phyloP scores from a whole-genome alignment of 441 rosid genomes.

The Populus hybrid region DNA sequence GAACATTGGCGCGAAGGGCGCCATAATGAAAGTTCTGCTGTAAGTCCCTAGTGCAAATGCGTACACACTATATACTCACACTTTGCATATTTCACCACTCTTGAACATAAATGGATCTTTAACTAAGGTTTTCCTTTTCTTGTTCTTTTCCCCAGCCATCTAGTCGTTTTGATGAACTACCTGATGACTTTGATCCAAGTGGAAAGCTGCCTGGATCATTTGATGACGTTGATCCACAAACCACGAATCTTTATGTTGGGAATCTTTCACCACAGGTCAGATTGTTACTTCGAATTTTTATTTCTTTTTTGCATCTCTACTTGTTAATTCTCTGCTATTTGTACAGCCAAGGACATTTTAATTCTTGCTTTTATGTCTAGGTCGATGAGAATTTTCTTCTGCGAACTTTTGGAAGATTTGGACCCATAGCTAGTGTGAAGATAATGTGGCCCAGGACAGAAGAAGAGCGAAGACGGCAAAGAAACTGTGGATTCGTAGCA shows the following conservation, averaged over 20 bases:
- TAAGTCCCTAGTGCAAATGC: constrained; percentile 29
- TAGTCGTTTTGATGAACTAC: constrained; percentile 92
- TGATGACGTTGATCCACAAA: constrained; percentile 99
- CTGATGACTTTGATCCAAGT: constrained; percentile 98
- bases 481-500: constrained; percentile 98
- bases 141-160: constrained; percentile 54
- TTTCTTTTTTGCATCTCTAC: background rate
- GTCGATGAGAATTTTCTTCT: constrained; percentile 98
- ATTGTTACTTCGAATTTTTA: constrained; percentile 14
- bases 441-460: constrained; percentile 99
- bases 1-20: constrained; percentile 81
- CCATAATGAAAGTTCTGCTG: constrained; percentile 61
- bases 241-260: constrained; percentile 97
- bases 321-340: background rate
- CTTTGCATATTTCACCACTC: background rate
- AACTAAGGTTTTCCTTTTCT: constrained; percentile 8
- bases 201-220: constrained; percentile 93
- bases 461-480: constrained; percentile 85
- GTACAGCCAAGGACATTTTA: constrained; percentile 8
- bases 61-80: background rate
- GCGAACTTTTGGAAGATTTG: constrained; percentile 99
- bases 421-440: constrained; percentile 99
- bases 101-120: constrained; percentile 5
- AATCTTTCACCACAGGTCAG: constrained; percentile 92
- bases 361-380: constrained; percentile 37